Base-by-base conservation (phyloP, 495 filamentous ascomycete species). In the Entonaema liquescens region DNA sequence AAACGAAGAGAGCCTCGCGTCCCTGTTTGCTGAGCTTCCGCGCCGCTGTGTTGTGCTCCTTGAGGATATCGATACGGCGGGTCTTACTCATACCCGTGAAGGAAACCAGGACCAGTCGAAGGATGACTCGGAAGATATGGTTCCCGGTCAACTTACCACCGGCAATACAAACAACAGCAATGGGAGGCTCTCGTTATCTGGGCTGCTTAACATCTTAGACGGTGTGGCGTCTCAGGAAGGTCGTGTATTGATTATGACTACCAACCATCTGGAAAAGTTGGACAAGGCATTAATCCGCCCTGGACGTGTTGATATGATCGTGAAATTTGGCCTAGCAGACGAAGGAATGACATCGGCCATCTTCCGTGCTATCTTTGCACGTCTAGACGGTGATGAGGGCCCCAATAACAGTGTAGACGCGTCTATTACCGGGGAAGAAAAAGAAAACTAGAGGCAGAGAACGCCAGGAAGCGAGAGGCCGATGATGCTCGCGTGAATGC, bases 231-330 rank as follows among this genome's bases (percentile, higher is more conserved):
- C 88, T 0, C 88, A 88, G 58, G 91, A 94, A 76, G 92, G 92
- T 12, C 86, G 91, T 5, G 87, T 94, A 17, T 84, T 94, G 8
- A 90, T 95, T 68, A 94, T 95, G 91, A 94, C 92, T 2, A 93
- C 92, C 50, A 95, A 95, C 72, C 90, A 93, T 72, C 72, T 88
- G 0, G 90, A 94, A 35, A 90, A 90, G 67, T 83, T 95, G 0
- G 92, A 95, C 70, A 82, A 88, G 38, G 92, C 92, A 0, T 83
- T 95, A 2, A 89, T 93, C 59, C 88, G 92, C 0, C 90, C 91
- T 11, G 92, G 92, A 0, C 86, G 92, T 15, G 89, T 95, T 8
- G 92, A 95, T 71, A 88, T 92, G 86, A 87, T 85, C 28, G 83
- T 94, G 59, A 79, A 86, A 36, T 94, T 94, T 70, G 83, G 83